Percentiles rank a stretch among this genome's conserved stretches.
Evolutionary conservation across 2,329 filamentous ascomycete genomes (phyloP).

Genomic region (Aspergillus clavatus): DNA sequence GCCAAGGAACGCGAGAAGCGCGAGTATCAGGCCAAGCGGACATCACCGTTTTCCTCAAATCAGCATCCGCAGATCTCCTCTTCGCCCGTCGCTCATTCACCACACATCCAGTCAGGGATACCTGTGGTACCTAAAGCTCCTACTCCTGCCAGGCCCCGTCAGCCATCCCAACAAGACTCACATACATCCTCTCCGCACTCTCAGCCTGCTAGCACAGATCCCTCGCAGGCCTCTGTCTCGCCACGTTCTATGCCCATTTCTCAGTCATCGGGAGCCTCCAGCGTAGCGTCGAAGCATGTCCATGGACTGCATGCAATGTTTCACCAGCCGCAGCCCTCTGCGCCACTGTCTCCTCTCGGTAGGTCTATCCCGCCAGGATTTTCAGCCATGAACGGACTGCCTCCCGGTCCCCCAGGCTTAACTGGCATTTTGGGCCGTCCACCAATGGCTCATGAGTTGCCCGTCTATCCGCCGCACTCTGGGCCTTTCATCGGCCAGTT

Average conservation of each 20-base stretch:
- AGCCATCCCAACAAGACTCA: constrained; percentile 72
- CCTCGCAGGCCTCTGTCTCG: constrained; percentile 60
- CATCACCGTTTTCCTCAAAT: constrained; percentile 55
- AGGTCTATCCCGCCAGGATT: constrained; percentile 52
- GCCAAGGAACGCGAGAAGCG: constrained; percentile 41
- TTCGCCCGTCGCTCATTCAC: constrained; percentile 60
- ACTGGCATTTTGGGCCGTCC: constrained; percentile 50
- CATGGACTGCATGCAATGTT: constrained; percentile 47
- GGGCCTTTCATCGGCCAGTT: constrained; percentile 52
- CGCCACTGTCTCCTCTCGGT: constrained; percentile 62
- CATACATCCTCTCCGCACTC: constrained; percentile 62
- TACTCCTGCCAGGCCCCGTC: constrained; percentile 70
- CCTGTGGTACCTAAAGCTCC: constrained; percentile 78
- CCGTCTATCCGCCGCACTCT: constrained; percentile 51
- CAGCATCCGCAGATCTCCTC: constrained; percentile 48
- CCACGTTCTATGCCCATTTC: constrained; percentile 59
- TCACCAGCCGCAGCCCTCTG: constrained; percentile 56
- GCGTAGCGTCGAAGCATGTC: constrained; percentile 59
- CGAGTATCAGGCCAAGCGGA: constrained; percentile 45
- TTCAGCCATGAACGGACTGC: constrained; percentile 49
- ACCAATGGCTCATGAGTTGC: constrained; percentile 49
- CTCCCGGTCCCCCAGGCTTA: constrained; percentile 52
- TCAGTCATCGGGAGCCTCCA: constrained; percentile 61
- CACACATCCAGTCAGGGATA: constrained; percentile 71
- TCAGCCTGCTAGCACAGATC: constrained; percentile 45